Evolutionary conservation across 345 rosid species (phyloP).

Genomic region (Salix exigua): DNA sequence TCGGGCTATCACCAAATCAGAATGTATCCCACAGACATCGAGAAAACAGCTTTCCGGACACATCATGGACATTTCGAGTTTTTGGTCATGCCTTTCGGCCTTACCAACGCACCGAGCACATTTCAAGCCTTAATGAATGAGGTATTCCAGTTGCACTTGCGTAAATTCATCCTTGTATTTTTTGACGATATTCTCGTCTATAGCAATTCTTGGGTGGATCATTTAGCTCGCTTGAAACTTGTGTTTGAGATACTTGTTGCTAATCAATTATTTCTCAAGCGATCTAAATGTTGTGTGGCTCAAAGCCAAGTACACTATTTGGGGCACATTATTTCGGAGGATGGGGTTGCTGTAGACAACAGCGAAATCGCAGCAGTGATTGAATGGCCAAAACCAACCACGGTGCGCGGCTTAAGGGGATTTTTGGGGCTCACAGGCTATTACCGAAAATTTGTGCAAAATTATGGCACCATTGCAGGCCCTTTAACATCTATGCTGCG

Average conservation of each 20-base stretch:
- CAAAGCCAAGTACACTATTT: neutral
- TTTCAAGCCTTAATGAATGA: neutral
- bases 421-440: neutral
- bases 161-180: neutral
- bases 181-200: neutral
- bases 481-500: no score
- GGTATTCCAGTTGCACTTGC: neutral
- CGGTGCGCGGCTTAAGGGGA: neutral
- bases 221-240: rapidly evolving
- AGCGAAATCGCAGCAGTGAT: neutral
- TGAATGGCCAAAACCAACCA: neutral
- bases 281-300: neutral
- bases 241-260: no score
- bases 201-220: rapidly evolving
- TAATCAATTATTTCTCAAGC: no score
- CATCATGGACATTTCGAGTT: neutral
- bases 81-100: neutral
- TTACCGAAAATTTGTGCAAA: neutral
- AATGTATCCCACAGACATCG: neutral
- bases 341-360: neutral
- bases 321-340: rapidly evolving
- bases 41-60: neutral
- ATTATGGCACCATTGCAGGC: neutral
- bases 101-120: neutral
- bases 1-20: neutral